A percentile compares a stretch with the other conserved stretches of the same genome.
Evolutionary conservation across 345 rosid species (phyloP).

Genomic region (Gossypium thurberi): DNA sequence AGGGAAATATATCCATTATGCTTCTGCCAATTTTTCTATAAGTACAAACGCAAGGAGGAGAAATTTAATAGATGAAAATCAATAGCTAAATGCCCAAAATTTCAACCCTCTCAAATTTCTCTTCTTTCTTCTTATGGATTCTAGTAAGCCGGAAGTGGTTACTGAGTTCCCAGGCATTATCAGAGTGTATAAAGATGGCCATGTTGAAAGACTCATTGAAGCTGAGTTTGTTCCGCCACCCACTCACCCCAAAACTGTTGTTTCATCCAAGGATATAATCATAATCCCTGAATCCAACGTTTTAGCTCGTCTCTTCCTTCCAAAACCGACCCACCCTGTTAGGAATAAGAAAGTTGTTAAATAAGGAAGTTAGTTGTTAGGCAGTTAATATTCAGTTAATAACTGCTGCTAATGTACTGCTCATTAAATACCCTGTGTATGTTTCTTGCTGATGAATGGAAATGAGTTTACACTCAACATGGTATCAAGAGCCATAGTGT

Average conservation of each 20-base stretch:
- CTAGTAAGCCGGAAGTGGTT: conserved; percentile 20
- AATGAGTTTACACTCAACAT: no score
- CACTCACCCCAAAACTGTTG: conserved; percentile 18
- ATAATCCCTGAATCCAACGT: conserved; percentile 20
- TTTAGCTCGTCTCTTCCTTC: conserved; percentile 46
- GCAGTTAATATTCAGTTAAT: no score
- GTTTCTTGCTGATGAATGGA: no score
- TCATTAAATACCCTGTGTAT: no score
- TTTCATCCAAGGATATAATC: conserved; percentile 39
- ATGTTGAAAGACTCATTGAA: conserved; percentile 29
- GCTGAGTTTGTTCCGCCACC: conserved; percentile 38
- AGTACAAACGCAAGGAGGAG: neutral
- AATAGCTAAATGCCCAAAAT: neutral
- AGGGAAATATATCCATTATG: neutral
- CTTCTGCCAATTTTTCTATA: neutral
- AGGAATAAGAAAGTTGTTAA: no score
- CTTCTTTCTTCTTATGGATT: neutral
- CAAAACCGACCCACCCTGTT: conserved; percentile 16
- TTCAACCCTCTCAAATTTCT: neutral
- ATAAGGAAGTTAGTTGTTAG: no score
- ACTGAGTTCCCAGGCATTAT: conserved; percentile 23
- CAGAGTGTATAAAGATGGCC: conserved; percentile 35
- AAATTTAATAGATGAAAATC: neutral
- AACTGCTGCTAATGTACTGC: no score
- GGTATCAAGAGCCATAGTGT: no score